These are phyloP conservation scores for Blastomyces emzantsi DNA, from an alignment of 2,329 filamentous ascomycete genomes.

Conservation along the genomic window DNA sequence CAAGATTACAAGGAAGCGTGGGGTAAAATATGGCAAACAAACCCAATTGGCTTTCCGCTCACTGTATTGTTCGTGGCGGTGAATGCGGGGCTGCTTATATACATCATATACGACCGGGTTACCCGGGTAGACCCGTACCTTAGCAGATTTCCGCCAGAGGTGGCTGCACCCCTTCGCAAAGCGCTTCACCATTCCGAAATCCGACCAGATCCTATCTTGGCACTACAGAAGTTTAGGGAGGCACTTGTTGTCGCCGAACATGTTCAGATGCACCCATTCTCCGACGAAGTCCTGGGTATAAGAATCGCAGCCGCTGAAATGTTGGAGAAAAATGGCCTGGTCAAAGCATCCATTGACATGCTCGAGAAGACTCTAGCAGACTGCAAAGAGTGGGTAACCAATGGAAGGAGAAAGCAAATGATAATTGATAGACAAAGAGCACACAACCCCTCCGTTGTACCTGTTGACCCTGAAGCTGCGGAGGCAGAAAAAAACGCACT, in stretches of 20 bases:
- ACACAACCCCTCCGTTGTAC: conserved; percentile 13
- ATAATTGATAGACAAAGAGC: conserved; percentile 15
- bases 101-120: conserved; percentile 37
- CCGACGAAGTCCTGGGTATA: conserved; percentile 82
- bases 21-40: conserved; percentile 35
- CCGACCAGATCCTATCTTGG: conserved; percentile 62
- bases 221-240: conserved; percentile 73
- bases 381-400: conserved; percentile 42
- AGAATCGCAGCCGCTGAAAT: conserved; percentile 72
- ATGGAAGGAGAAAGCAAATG: conserved; percentile 20
- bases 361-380: conserved; percentile 68
- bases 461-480: conserved; percentile 16
- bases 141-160: conserved; percentile 37
- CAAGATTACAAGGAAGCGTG: conserved; percentile 30
- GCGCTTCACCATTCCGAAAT: conserved; percentile 82
- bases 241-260: conserved; percentile 66
- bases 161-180: conserved; percentile 57
- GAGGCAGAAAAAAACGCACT: conserved; percentile 14
- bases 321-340: conserved; percentile 67
- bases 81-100: conserved; percentile 29
- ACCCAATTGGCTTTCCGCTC: conserved; percentile 35
- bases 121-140: conserved; percentile 35
- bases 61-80: conserved; percentile 34
- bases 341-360: conserved; percentile 62
- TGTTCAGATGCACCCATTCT: conserved; percentile 74